Evolutionary conservation across 1,139 yeast genomes (phyloP).

Genomic region (Yamadazyma atmosphaerica): DNA sequence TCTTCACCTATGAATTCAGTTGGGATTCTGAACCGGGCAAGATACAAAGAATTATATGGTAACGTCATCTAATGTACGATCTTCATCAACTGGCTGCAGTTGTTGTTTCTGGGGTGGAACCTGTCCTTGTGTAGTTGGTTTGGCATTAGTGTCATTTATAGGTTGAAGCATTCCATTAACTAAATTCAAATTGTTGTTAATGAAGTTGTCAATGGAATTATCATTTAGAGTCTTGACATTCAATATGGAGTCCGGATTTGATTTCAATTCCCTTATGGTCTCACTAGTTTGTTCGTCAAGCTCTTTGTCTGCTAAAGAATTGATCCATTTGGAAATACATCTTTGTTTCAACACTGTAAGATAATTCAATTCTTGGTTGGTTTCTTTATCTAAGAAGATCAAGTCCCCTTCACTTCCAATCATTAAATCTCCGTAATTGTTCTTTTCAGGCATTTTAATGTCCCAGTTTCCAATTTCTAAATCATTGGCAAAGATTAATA

Average conservation of each 20-base stretch:
- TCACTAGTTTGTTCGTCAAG: conserved; percentile 19
- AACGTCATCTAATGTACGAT: conserved; percentile 13
- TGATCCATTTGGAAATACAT: conserved; percentile 25
- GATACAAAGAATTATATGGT: conserved; percentile 89
- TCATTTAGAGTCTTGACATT: conserved; percentile 17
- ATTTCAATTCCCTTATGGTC: conserved; percentile 26
- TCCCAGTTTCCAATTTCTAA: conserved; percentile 76
- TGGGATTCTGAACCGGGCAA: conserved; percentile 65
- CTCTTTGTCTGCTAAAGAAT: conserved; percentile 19
- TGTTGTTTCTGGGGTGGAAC: background rate
- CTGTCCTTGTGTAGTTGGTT: background rate
- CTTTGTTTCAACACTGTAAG: conserved; percentile 16
- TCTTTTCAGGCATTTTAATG: conserved; percentile 51
- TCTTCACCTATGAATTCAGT: conserved; percentile 59
- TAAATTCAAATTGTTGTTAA: conserved; percentile 24
- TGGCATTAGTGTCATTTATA: conserved; percentile 1
- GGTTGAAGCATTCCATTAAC: conserved; percentile 10
- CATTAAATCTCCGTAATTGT: conserved; percentile 51
- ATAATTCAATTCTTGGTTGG: conserved; percentile 13
- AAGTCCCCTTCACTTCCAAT: conserved; percentile 72
- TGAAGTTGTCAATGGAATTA: conserved; percentile 30
- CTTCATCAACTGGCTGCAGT: conserved; percentile 6
- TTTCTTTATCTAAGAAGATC: conserved; percentile 54
- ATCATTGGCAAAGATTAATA: conserved; percentile 79
- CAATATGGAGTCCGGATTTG: conserved; percentile 20